phyloP scores from a whole-genome alignment of 345 rosid species.

The Ceriops zippeliana region DNA sequence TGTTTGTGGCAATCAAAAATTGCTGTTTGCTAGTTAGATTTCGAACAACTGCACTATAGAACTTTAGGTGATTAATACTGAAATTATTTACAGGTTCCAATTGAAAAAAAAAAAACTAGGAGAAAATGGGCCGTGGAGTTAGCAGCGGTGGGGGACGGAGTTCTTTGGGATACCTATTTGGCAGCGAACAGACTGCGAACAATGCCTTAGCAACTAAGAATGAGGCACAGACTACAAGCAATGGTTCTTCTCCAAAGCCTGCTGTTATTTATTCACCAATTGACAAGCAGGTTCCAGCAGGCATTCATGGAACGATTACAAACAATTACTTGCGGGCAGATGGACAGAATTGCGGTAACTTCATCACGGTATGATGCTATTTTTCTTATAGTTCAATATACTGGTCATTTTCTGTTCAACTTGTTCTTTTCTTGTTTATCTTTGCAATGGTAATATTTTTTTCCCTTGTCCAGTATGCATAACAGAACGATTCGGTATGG shows the following conservation, averaged over 20 bases:
- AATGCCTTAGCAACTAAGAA: not conserved
- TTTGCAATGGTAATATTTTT: not conserved
- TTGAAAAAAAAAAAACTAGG: not conserved
- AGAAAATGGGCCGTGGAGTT: constrained; percentile 29
- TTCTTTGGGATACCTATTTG: constrained; percentile 33
- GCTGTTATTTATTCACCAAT: constrained; percentile 9
- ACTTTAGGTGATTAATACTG: too few relatives aligned
- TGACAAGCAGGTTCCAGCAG: constrained; percentile 22
- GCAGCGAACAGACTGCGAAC: constrained; percentile 6
- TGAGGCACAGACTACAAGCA: not conserved
- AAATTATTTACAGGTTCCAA: not conserved
- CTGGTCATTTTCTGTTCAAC: not conserved
- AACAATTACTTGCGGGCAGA: constrained; percentile 32
- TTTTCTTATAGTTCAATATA: not conserved
- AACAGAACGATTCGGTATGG: not conserved
- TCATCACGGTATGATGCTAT: constrained; percentile 27
- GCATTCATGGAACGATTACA: constrained; percentile 15
- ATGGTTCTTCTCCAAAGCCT: constrained; percentile 7
- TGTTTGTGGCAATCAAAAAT: too few relatives aligned
- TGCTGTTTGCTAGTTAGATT: too few relatives aligned
- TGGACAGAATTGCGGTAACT: constrained; percentile 34
- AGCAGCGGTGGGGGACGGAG: constrained; percentile 35
- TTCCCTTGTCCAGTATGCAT: not conserved
- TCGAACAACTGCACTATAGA: too few relatives aligned
- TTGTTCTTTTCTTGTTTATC: not conserved